These are phyloP conservation scores for Decorospora gaudefroyi DNA, from an alignment of 2,329 filamentous ascomycete genomes.

Conservation along the genomic window DNA sequence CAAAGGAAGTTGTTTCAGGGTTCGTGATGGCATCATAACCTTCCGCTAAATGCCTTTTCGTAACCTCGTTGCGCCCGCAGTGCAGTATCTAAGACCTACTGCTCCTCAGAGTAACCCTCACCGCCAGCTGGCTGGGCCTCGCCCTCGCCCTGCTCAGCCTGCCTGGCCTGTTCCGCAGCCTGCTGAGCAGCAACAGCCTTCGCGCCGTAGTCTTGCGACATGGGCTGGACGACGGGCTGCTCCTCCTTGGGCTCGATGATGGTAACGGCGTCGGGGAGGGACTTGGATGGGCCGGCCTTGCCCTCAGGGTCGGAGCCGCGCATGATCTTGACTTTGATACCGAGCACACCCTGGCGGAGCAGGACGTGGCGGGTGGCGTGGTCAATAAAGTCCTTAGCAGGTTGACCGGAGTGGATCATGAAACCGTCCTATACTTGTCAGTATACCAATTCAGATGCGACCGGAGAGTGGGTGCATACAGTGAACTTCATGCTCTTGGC, in stretches of 20 bases:
- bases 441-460: conserved; percentile 5
- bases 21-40: conserved; percentile 33
- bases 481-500: conserved; percentile 99
- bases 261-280: conserved; percentile 96
- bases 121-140: conserved; percentile 45
- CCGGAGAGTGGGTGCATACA: conserved; percentile 55
- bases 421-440: conserved; percentile 73
- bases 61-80: conserved; percentile 38
- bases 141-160: conserved; percentile 63
- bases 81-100: conserved; percentile 32
- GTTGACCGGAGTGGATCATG: conserved; percentile 99
- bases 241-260: conserved; percentile 99
- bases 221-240: conserved; percentile 89
- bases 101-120: conserved; percentile 42
- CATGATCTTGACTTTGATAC: conserved; percentile 99
- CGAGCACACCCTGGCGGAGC: conserved; percentile 98
- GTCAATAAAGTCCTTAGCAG: conserved; percentile 99
- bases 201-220: conserved; percentile 97
- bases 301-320: conserved; percentile 98
- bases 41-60: conserved; percentile 37
- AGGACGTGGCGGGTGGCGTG: conserved; percentile 98
- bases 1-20: conserved; percentile 39
- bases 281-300: conserved; percentile 97
- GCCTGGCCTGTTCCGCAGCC: conserved; percentile 65
- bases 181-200: conserved; percentile 76